Conservation (phyloP, 805 yeast species). For the Cyberlindnera nakhonratchasimensis region DNA sequence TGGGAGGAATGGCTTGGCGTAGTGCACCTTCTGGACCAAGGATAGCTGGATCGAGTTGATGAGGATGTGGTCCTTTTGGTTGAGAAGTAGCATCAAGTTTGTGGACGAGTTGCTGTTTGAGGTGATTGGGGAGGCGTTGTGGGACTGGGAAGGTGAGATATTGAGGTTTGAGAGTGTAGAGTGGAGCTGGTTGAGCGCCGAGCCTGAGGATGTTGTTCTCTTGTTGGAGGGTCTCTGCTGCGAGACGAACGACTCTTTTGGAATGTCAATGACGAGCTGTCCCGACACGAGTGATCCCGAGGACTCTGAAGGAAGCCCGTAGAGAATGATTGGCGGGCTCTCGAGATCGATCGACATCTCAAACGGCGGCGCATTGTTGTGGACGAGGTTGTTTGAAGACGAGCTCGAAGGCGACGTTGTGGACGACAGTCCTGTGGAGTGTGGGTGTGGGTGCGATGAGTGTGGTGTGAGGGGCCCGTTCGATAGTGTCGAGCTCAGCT, state of each 20-base stretch:
- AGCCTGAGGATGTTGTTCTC: conserved; percentile 14
- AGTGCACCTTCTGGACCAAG: conserved; percentile 67
- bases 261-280: conserved; percentile 55
- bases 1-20: conserved; percentile 63
- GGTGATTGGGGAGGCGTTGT: conserved; percentile 20
- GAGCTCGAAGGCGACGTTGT: background rate
- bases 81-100: conserved; percentile 27
- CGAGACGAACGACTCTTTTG: conserved; percentile 26
- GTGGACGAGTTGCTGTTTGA: conserved; percentile 24
- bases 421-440: background rate
- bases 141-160: conserved; percentile 26
- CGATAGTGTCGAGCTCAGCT: conserved; percentile 24
- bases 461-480: conserved; percentile 6
- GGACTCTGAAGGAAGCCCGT: conserved; percentile 74
- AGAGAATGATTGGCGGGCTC: conserved; percentile 86
- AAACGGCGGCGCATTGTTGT: conserved; percentile 34
- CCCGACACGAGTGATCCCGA: conserved; percentile 89
- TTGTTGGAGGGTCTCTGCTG: conserved; percentile 23
- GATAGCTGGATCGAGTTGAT: conserved; percentile 59
- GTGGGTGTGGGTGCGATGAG: conserved; percentile 5
- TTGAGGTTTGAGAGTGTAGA: conserved; percentile 26
- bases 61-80: conserved; percentile 41
- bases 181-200: conserved; percentile 18
- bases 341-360: conserved; percentile 64
- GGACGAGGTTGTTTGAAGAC: conserved; percentile 20